phyloP scores from a whole-genome alignment of 768 basidiomycete species.

The Phallus indusiatus region DNA sequence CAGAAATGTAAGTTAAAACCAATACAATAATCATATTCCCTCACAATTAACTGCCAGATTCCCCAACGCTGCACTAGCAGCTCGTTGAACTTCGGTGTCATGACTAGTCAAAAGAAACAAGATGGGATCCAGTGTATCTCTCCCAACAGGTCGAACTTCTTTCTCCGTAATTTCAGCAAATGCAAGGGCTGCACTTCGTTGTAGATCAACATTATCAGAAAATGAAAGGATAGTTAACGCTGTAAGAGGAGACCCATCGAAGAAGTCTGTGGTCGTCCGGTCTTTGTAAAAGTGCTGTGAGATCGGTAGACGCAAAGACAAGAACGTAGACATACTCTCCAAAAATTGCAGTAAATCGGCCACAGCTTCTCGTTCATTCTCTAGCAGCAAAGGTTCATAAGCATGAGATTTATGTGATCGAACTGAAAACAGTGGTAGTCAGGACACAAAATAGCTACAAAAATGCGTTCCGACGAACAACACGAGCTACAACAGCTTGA shows the following conservation, averaged over 20 bases:
- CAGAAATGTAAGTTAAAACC: conserved; percentile 10
- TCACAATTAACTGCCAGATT: conserved; percentile 97
- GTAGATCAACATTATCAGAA: conserved; percentile 97
- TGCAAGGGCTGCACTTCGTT: conserved; percentile 93
- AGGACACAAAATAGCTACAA: conserved; percentile 12
- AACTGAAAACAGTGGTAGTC: conserved; percentile 36
- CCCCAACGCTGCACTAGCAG: conserved; percentile 93
- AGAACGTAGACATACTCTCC: conserved; percentile 59
- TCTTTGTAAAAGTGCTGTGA: conserved; percentile 36
- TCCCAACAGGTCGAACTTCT: conserved; percentile 91
- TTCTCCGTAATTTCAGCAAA: conserved; percentile 99
- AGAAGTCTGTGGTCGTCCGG: conserved; percentile 98
- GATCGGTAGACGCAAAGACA: conserved; percentile 4
- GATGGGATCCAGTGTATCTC: conserved; percentile 97
- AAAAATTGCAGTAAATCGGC: conserved; percentile 95
- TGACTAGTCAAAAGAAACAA: conserved; percentile 95
- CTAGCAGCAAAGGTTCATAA: conserved; percentile 78
- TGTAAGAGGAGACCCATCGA: conserved; percentile 82
- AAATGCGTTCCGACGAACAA: conserved; percentile 38
- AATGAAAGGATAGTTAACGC: conserved; percentile 96
- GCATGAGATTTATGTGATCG: conserved; percentile 75
- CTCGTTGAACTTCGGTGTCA: conserved; percentile 97
- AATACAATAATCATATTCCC: conserved; percentile 23
- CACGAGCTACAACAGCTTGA: conserved; percentile 79
- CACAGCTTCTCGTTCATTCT: conserved; percentile 96